Evolutionary conservation across 768 basidiomycete species (phyloP).

Genomic region (Cystobasidium onofrii): DNA sequence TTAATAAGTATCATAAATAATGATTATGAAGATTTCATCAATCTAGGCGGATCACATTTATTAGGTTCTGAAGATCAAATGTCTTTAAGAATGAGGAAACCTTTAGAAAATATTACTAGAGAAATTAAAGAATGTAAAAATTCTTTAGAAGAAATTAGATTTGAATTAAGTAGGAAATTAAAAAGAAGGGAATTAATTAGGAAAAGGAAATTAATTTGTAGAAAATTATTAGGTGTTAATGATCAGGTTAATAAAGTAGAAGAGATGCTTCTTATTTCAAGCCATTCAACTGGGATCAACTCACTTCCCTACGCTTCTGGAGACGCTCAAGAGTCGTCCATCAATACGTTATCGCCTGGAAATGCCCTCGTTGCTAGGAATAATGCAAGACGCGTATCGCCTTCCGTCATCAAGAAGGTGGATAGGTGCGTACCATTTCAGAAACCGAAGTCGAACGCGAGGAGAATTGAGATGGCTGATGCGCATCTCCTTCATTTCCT

Average conservation of each 20-base stretch:
- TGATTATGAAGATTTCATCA: conserved; percentile 94
- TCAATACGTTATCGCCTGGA: not conserved
- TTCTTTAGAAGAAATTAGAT: conserved; percentile 59
- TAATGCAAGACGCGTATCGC: not conserved
- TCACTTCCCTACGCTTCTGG: not conserved
- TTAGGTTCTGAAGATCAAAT: conserved; percentile 55
- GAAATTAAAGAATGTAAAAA: conserved; percentile 57
- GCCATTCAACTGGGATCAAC: not conserved
- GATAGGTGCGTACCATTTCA: not conserved
- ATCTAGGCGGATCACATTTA: conserved; percentile 76
- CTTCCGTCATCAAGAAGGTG: not conserved
- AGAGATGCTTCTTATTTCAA: conserved; percentile 55
- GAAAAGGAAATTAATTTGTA: conserved; percentile 79
- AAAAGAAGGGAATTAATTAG: conserved; percentile 64
- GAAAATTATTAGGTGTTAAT: conserved; percentile 81
- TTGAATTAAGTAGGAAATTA: conserved; percentile 68
- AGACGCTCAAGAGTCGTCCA: not conserved
- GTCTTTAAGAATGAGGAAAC: conserved; percentile 52
- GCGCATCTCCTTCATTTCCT: too few species aligned
- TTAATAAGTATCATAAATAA: conserved; percentile 92
- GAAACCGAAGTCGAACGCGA: not conserved
- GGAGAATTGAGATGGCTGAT: too few species aligned
- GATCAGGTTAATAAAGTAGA: conserved; percentile 85
- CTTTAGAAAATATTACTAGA: conserved; percentile 57
- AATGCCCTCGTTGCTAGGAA: not conserved